phyloP scores from a whole-genome alignment of 306 rosid genomes.

The Begonia fuchsioides region DNA sequence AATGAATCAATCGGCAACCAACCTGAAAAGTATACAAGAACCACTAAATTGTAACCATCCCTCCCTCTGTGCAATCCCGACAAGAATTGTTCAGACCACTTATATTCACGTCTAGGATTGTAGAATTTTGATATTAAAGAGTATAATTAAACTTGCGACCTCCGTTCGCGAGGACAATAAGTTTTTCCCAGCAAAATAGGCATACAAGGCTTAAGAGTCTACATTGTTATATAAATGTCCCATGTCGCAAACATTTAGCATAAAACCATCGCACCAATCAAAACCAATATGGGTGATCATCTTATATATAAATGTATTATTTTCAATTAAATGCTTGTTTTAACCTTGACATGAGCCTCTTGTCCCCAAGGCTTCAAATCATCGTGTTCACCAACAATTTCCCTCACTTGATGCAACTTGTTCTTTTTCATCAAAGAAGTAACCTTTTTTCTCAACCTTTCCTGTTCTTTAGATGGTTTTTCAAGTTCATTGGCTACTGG shows the following conservation, averaged over 20 bases:
- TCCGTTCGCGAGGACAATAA: background rate
- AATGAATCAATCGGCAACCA: slow-evolving; percentile 59
- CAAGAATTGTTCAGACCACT: too few species aligned
- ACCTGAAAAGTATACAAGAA: slow-evolving; percentile 39
- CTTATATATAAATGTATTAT: background rate
- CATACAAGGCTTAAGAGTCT: too few species aligned
- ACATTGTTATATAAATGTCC: too few species aligned
- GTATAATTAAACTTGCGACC: background rate
- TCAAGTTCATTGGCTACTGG: slow-evolving; percentile 14
- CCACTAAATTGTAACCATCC: slow-evolving; percentile 5
- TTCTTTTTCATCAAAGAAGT: slow-evolving; percentile 43
- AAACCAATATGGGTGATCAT: slow-evolving; percentile 1
- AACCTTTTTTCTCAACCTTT: slow-evolving; percentile 33
- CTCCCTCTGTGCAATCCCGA: too few species aligned
- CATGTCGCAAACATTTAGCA: too few species aligned
- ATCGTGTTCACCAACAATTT: slow-evolving; percentile 39
- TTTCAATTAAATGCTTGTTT: background rate
- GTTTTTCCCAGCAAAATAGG: too few species aligned
- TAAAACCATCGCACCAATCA: background rate
- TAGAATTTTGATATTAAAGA: too few species aligned
- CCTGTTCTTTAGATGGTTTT: slow-evolving; percentile 15
- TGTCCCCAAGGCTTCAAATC: slow-evolving; percentile 75
- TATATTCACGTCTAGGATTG: too few species aligned
- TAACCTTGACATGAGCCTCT: slow-evolving; percentile 83
- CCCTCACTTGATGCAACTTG: slow-evolving; percentile 40